Evolutionary conservation across 148 eudicot genomes (phyloP), one percentile per base, ranked within the genome.

Genomic region (Euryodendron excelsum): DNA sequence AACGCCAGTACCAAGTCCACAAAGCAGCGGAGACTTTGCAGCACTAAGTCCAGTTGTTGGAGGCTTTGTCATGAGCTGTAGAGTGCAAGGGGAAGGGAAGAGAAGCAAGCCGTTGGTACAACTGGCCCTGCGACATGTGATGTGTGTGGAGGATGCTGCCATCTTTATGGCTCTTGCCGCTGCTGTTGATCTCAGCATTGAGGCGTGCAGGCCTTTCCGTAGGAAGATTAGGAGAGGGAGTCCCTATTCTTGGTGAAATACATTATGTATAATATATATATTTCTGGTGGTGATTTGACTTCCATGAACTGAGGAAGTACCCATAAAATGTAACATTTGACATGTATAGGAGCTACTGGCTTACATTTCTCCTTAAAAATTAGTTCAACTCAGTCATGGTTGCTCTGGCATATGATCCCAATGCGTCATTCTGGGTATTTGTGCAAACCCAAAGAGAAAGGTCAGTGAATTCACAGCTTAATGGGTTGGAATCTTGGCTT

Each of bases 131-230:
- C 73, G 91, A 55, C 91, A 89, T 17, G 85, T 89, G 34, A 86
- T 84, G 1, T 89, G 91, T 25, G 85, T 87, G 28, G 91, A 89
- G 77, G 91, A 89, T 33, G 89, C 91, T 0, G 91, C 89, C 15
- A 86, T 89, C 15, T 89, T 89, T 52, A 89, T 89, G 91, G 89
- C 91, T 47, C 85, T 89, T 21, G 91, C 91, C 30, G 91, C 85
- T 25, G 91, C 89, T 15, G 88, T 89, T 48, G 85, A 89, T 80
- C 89, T 89, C 55, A 89, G 91, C 78, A 75, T 89, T 15, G 91
- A 89, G 72, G 91, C 89, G 1, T 89, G 91, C 39, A 79, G 84
- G 59, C 89, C 88, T 28, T 89, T 89, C 39, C 85, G 85, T 15
- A 86, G 89, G 72, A 77, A 56, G 85, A 25, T 74, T 37, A 69